Percentiles rank a stretch among this genome's conserved stretches.
Evolutionary conservation across 2,329 filamentous ascomycete genomes (phyloP).

Genomic region (Ophiobolus disseminans): DNA sequence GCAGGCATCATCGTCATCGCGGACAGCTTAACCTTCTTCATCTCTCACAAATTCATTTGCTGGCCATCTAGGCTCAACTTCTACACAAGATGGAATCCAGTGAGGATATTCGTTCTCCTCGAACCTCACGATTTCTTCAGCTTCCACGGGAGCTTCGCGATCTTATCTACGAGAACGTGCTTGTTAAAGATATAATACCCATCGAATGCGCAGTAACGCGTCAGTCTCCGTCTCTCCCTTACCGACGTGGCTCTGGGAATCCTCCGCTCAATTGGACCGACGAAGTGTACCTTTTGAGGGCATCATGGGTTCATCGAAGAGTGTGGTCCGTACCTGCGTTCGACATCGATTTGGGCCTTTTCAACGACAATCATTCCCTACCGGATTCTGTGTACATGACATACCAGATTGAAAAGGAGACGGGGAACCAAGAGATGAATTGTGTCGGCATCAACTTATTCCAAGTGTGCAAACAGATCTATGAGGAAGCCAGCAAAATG

Average conservation of each 20-base stretch:
- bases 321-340: slow-evolving; percentile 26
- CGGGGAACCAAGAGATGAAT: not conserved
- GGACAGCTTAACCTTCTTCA: too few species aligned
- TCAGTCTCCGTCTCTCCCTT: not conserved
- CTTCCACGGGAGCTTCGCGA: slow-evolving; percentile 31
- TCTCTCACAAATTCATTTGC: too few species aligned
- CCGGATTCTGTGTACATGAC: slow-evolving; percentile 30
- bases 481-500: slow-evolving; percentile 26
- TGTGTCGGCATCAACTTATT: slow-evolving; percentile 18
- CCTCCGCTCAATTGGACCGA: slow-evolving; percentile 7
- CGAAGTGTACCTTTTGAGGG: slow-evolving; percentile 15
- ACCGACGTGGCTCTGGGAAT: slow-evolving; percentile 8
- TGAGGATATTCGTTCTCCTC: too few species aligned
- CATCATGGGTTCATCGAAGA: slow-evolving; percentile 12
- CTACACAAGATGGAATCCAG: too few species aligned
- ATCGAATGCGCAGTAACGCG: slow-evolving; percentile 20
- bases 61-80: too few species aligned
- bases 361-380: too few species aligned
- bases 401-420: slow-evolving; percentile 19
- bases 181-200: slow-evolving; percentile 22
- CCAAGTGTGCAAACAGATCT: slow-evolving; percentile 28
- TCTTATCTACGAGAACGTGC: slow-evolving; percentile 25
- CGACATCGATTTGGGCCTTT: slow-evolving; percentile 24
- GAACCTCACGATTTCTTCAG: slow-evolving; percentile 12
- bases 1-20: too few species aligned